Base-by-base conservation (phyloP, 805 yeast genomes). In the Lachancea lanzarotensis region DNA sequence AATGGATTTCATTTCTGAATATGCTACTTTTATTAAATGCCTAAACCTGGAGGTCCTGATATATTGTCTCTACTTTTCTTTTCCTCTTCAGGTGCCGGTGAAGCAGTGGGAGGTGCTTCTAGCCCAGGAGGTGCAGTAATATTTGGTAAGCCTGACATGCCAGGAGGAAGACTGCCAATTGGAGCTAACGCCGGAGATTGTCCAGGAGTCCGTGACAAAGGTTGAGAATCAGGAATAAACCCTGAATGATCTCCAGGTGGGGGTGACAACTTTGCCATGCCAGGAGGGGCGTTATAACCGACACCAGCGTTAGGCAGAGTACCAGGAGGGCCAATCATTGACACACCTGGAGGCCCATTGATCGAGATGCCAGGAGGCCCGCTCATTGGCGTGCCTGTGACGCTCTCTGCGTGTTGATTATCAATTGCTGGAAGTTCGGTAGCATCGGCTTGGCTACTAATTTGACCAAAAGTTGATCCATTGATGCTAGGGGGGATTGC, bases 1-100 rank as follows among this genome's bases (percentile, higher is more conserved):
- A 16, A 9, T 32, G 19, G 11, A 32, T 10, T 9, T 16, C 15
- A 4, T 56, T 50, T 16, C 9, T 43, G 19, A 11, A 35, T 29
- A 15, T 29, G 16, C 20, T 32, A 30, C 12, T 27, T 29, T 35
- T 36, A 41, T n/a, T 32, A 27, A 5, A 57, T 57, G 38, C 45
- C 42, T n/a, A 56, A 46, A 9, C 59, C 60, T 11, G 67, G 62
- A 17, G 67, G 58, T 17, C 57, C 46, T 3, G 55, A 32, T 4
- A 33, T 13, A n/a, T 11, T 7, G 8, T 19, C 6, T 12, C 12
- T 37, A 29, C 33, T 20, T 31, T 45, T 38, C 31, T 37, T 40
- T 19, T 41, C 32, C 17, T 47, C 22, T 34, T 50, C 33, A 19
- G 34, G 20, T n/a, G 22, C 35, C 10, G 13, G 17, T 17, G 35